These are phyloP conservation scores for Pyricularia pennisetigena DNA, from an alignment of 2,329 filamentous ascomycete species.

Conservation along the genomic window DNA sequence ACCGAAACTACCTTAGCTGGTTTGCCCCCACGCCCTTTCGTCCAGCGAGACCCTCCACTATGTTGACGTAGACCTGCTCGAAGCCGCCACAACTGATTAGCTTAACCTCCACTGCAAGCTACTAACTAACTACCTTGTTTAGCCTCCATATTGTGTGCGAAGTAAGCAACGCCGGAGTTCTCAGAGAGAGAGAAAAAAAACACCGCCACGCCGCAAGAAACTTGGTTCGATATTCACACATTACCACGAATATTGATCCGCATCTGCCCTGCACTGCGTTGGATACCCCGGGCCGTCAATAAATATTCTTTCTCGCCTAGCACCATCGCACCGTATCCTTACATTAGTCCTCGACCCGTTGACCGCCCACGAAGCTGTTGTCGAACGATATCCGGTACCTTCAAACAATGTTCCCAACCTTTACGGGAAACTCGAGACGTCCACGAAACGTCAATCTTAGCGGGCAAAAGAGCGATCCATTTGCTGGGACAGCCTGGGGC, in stretches of 20 bases:
- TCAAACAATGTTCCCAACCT: conserved; percentile 72
- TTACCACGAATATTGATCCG: not conserved
- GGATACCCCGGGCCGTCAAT: not conserved
- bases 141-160: not conserved
- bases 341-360: not conserved
- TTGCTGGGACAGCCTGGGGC: conserved; percentile 52
- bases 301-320: conserved; percentile 27
- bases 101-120: not conserved
- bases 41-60: not conserved
- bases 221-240: not conserved
- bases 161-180: not conserved
- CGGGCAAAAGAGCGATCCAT: conserved; percentile 70
- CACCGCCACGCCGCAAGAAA: not conserved
- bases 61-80: not conserved
- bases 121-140: not conserved
- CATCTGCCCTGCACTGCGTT: not conserved
- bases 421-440: conserved; percentile 78
- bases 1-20: not conserved
- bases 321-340: conserved; percentile 22
- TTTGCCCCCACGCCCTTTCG: not conserved
- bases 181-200: too few species aligned
- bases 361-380: not conserved
- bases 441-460: conserved; percentile 91
- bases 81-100: not conserved
- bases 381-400: not conserved